These are phyloP conservation scores for Termitomyces sp. DNA, from an alignment of 768 basidiomycete genomes.

Conservation along the genomic window DNA sequence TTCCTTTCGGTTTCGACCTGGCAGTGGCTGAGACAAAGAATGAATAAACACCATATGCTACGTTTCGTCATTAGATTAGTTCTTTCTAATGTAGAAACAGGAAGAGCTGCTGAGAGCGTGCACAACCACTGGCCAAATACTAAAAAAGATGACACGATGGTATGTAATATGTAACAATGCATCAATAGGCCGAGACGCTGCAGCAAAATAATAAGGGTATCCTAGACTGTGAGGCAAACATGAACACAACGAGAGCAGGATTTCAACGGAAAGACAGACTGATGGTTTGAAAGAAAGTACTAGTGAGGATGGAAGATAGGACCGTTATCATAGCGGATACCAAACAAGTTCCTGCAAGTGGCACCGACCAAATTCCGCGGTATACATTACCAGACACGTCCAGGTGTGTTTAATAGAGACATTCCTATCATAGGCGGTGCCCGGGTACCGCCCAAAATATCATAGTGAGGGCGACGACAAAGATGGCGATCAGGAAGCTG, in stretches of 20 bases:
- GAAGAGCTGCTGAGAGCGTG: background rate
- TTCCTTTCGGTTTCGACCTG: background rate
- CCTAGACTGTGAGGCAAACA: constrained; percentile 16
- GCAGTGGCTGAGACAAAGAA: background rate
- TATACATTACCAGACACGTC: constrained; percentile 6
- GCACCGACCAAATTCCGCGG: constrained; percentile 10
- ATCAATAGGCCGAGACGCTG: constrained; percentile 11
- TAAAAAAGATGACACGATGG: constrained; percentile 4
- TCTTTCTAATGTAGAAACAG: background rate
- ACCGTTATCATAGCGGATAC: constrained; percentile 10
- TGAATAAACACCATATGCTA: background rate
- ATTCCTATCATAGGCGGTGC: constrained; percentile 59
- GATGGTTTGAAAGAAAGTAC: constrained; percentile 11
- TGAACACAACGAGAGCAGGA: constrained; percentile 26
- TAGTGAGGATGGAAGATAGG: constrained; percentile 6
- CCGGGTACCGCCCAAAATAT: constrained; percentile 97
- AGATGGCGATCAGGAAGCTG: constrained; percentile 66
- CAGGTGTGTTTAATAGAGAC: constrained; percentile 25
- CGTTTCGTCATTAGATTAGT: background rate
- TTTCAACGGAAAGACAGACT: constrained; percentile 17
- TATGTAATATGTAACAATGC: constrained; percentile 10
- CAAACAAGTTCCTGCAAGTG: constrained; percentile 7
- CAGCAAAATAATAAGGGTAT: constrained; percentile 15
- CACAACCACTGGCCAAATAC: background rate
- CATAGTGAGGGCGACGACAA: constrained; percentile 78